Conservation (phyloP, 2,329 filamentous ascomycete genomes). For the Fusarium algeriense region DNA sequence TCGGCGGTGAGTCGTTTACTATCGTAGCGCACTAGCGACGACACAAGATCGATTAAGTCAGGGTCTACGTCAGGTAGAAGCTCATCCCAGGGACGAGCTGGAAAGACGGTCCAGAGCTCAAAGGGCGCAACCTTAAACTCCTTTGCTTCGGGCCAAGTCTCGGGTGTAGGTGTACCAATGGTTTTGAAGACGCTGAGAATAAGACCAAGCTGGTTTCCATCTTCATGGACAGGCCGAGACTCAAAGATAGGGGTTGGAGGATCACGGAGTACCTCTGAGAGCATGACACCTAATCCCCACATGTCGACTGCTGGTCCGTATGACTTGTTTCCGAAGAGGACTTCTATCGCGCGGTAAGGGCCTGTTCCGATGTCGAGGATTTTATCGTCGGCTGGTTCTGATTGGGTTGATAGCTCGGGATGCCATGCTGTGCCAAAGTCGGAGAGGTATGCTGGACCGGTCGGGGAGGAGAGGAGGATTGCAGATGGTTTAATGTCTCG, state of each 20-base stretch:
- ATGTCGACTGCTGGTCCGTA: conserved; percentile 84
- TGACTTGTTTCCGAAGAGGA: conserved; percentile 83
- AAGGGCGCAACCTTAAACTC: conserved; percentile 81
- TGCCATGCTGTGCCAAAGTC: conserved; percentile 97
- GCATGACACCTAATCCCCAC: conserved; percentile 88
- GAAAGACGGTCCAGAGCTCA: conserved; percentile 87
- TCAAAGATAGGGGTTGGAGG: conserved; percentile 79
- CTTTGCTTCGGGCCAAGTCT: conserved; percentile 84
- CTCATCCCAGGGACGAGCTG: conserved; percentile 73
- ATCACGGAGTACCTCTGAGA: conserved; percentile 77
- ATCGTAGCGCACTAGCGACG: conserved; percentile 78
- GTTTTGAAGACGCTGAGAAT: conserved; percentile 94
- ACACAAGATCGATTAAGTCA: conserved; percentile 74
- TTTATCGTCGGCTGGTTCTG: conserved; percentile 78
- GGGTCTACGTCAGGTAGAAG: conserved; percentile 73
- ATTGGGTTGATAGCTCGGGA: conserved; percentile 65
- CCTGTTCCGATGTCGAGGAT: conserved; percentile 95
- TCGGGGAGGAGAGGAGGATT: conserved; percentile 75
- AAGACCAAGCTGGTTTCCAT: conserved; percentile 91
- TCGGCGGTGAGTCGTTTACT: conserved; percentile 75
- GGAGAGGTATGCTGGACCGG: conserved; percentile 81
- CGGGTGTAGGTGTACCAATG: conserved; percentile 84
- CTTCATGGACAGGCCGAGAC: conserved; percentile 76
- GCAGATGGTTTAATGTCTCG: conserved; percentile 96
- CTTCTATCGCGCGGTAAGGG: conserved; percentile 89